Base-by-base conservation (phyloP, 2,329 filamentous ascomycete genomes). In the Pseudogymnoascus sp. region DNA sequence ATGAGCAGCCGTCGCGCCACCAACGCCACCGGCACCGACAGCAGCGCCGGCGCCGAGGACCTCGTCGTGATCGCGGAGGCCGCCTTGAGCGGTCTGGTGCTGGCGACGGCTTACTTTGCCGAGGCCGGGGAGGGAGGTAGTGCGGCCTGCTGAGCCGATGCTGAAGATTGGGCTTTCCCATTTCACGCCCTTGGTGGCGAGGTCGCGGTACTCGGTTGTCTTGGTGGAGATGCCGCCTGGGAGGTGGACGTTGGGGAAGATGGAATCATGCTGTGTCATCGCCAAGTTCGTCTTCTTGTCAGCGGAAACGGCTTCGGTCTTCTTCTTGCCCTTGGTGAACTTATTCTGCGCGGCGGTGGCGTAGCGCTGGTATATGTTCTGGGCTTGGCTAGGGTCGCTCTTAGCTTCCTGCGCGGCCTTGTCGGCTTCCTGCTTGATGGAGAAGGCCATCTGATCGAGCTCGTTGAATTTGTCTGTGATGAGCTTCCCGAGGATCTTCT, bases 111-210 rank as follows among this genome's bases (percentile, higher is more conserved):
- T 79, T 62, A 88, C 77, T 39, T 78, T 69, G 1, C 75, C 74
- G 39, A 81, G 73, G 66, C 77, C 73, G 1, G 93, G 92, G 47
- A 97, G 82, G 71, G 89, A 84, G 23, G 77, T 81, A 45, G 90
- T 91, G 77, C 88, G 86, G 63, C 83, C 80, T 10, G 93, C 92
- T 47, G 79, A 83, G 59, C 95, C 93, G 70, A 97, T 88, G 65
- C 86, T 88, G 80, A 99, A 99, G 71, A 99, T 86, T 8, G 93
- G 91, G 66, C 90, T 96, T 81, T 96, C 89, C 95, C 95, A 99
- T 75, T 86, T 88, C 63, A 96, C 90, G 62, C 95, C 95, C 84
- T 95, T 91, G 69, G 80, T 81, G 7, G 93, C 91, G 64, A 96
- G 82, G 21, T 97, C 86, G 78, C 86, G 91, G 83, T 96, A 97